Conservation (phyloP, 2,329 filamentous ascomycete genomes). For the Botryotinia globosa region DNA sequence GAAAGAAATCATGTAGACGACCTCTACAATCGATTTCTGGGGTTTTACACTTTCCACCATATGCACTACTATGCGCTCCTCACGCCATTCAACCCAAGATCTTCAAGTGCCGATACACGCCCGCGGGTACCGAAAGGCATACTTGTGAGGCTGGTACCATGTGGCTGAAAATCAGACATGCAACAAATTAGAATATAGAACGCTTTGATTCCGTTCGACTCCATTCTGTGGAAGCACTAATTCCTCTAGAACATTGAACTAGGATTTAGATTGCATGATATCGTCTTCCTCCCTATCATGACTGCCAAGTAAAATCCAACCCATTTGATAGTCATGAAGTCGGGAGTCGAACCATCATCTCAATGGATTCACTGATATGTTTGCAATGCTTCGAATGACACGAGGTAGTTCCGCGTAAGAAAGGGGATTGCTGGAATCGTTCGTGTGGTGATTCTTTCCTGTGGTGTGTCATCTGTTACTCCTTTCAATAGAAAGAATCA, state of each 20-base stretch:
- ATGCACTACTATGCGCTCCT: background rate
- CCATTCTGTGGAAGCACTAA: background rate
- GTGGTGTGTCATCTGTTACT: background rate
- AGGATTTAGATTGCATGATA: background rate
- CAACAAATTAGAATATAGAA: background rate
- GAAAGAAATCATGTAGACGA: background rate
- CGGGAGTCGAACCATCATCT: background rate
- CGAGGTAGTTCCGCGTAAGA: background rate
- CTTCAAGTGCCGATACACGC: background rate
- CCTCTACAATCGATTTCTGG: background rate
- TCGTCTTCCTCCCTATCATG: background rate
- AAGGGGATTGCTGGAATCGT: background rate
- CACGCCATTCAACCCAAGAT: background rate
- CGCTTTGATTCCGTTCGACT: background rate
- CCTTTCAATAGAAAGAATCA: no score
- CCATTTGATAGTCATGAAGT: background rate
- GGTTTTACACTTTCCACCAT: background rate
- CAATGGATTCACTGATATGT: background rate
- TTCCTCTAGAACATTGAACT: background rate
- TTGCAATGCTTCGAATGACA: background rate
- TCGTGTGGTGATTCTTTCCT: background rate
- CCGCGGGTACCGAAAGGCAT: background rate
- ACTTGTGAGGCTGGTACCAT: background rate
- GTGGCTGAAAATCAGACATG: background rate
- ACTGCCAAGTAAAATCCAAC: background rate